Conservation (phyloP, 2,329 filamentous ascomycete genomes). For the Alternaria sp. region DNA sequence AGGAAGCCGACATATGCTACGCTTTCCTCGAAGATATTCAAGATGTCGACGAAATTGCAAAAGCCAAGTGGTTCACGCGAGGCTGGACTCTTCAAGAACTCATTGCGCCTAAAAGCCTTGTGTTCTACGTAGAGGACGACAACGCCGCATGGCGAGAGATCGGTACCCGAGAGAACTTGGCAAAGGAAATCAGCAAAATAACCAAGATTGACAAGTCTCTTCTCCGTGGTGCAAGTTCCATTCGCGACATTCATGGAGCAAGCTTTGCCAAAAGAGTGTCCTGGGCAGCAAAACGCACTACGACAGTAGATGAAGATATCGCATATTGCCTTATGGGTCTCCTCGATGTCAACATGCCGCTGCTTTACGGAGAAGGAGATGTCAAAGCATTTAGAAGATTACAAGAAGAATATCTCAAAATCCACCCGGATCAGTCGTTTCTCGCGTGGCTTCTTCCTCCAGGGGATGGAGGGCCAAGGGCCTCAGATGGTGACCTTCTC, state of each 20-base stretch:
- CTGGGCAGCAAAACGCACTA: background rate
- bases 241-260: rapidly evolving
- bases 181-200: rapidly evolving
- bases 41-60: background rate
- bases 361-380: background rate
- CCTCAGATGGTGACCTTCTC: background rate
- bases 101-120: background rate
- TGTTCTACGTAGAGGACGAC: background rate
- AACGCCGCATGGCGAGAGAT: background rate
- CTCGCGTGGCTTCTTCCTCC: background rate
- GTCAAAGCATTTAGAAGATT: background rate
- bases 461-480: rapidly evolving
- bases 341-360: background rate
- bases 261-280: background rate
- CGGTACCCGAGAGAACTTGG: background rate
- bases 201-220: rapidly evolving
- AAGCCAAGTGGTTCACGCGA: background rate
- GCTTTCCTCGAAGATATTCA: background rate
- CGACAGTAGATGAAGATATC: background rate
- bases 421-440: background rate
- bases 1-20: background rate
- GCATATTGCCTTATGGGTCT: background rate
- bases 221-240: background rate
- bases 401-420: background rate
- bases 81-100: background rate